phyloP scores from a whole-genome alignment of 208 protist genomes.

The Tritrichomonas foetus region DNA sequence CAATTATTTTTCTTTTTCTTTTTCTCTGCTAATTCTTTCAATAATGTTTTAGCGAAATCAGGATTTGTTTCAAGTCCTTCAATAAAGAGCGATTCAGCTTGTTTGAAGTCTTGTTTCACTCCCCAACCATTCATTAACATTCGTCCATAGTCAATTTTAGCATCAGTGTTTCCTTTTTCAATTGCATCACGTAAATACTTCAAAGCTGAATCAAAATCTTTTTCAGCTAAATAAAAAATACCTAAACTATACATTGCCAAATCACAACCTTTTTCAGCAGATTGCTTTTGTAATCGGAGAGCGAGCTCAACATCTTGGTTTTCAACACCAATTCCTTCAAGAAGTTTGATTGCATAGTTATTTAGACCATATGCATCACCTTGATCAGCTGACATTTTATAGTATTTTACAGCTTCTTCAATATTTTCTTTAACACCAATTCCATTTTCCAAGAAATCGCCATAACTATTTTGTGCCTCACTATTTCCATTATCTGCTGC shows the following conservation, averaged over 20 bases:
- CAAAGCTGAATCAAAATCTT: neutral
- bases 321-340: neutral
- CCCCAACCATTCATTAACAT: neutral
- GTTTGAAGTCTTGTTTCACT: neutral
- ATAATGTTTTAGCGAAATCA: no score
- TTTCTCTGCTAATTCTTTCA: no score
- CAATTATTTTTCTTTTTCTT: no score
- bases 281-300: neutral
- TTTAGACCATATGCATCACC: neutral
- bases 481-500: neutral
- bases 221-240: neutral
- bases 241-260: neutral
- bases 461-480: neutral
- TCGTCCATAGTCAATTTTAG: neutral
- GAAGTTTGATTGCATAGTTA: neutral
- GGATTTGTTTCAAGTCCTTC: no score
- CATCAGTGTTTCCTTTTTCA: neutral
- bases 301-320: neutral
- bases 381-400: neutral
- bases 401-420: neutral
- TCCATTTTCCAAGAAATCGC: neutral
- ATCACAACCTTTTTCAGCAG: neutral
- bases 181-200: neutral
- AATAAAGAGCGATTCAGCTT: no score
- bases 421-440: neutral